Base-by-base conservation (phyloP, 2,329 filamentous ascomycete species). In the Aspergillus ustus region DNA sequence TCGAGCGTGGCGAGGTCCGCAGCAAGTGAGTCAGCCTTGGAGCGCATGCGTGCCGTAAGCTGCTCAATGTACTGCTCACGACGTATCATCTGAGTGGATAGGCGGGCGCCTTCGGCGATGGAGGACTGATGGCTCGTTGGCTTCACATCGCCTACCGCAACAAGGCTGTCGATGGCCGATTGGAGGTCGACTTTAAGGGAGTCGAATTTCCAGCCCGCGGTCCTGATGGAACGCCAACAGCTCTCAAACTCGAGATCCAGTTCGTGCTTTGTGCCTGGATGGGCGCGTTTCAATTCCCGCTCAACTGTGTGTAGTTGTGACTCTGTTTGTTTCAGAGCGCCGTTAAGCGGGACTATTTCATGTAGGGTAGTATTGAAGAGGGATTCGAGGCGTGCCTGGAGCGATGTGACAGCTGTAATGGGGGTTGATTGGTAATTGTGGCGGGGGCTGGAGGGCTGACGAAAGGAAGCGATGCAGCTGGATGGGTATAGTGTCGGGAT, bases 161-260 rank as follows among this genome's bases (percentile, higher is more conserved):
- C 61, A 0, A 77, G 67, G 57, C 70, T 75, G 37, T 75, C 73
- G 13, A 77, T 60, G 6, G 75, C 72, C 5, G 76, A 76, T 57
- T 68, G 74, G 3, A 78, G 66, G 59, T 77, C 76, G 9, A 70
- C 70, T 49, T 70, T 71, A 9, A 78, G 66, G 15, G 73, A 73
- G 52, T 75, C 73, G 53, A 77, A 73, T 62, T 76, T 71, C 62
- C 70, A 70, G 0, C 68, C 64, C 31, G 75, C 74, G 9, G 72
- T 64, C 51, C 73, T 69, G 3, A 74, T 66, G 17, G 75, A 74
- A 51, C 69, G 62, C 62, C 70, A 67, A 61, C 73, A 72, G 52
- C 76, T 74, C 52, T 71, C 67, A 58, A 77, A 78, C 60, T 78
- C 76, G 11, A 78, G 73, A 15, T 75, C 69, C 1, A 78, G 70